Evolutionary conservation across 805 yeast species (phyloP), one percentile per base, ranked within the genome.

Genomic region (Wickerhamomyces strasburgensis): DNA sequence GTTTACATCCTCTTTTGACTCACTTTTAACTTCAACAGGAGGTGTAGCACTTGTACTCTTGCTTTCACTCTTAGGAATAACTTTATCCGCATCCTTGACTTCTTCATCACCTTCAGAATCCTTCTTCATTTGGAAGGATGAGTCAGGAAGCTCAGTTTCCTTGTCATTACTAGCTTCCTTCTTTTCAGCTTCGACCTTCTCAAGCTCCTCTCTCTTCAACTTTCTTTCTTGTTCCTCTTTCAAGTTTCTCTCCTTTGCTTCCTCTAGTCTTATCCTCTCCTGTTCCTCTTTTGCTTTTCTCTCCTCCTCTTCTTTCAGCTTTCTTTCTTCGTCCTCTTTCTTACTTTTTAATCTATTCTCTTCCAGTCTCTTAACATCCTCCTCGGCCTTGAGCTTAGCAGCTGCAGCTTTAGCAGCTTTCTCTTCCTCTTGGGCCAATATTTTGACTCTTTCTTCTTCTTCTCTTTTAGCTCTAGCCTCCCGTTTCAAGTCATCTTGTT

Each of bases 401-500:
- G 13, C 33, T 26, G 31, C 43, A 11, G 26, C 24, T 8, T 26
- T 16, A n/a, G 33, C 40, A 11, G 28, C 36, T 9, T 35, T 29
- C 2, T 24, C 37, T 16, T 14, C 30, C 10, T 27, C 33, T 14
- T 28, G 36, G n/a, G 34, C 37, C 11, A 27, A 31, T 25, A 38
- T 38, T 18, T 36, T 35, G n/a, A 33, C 33, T 18, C 28, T 33
- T 34, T 42, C 45, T 8, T 38, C 42, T 15, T 43, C 46, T 26
- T 44, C 42, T 6, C 34, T 40, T 31, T 41, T 44, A 37, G 24
- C 14, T 23, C 30, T 27, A 4, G 39, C 39, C 5, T 31, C 17
- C n/a, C 48, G 43, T 19, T 39, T 40, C 21, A 37, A 44, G 21
- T 47, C 54, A 3, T 41, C 38, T 9, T 37, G 34, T 24, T 36